Base-by-base conservation (phyloP, 2,329 filamentous ascomycete genomes). In the Samsoniella hepiali region DNA sequence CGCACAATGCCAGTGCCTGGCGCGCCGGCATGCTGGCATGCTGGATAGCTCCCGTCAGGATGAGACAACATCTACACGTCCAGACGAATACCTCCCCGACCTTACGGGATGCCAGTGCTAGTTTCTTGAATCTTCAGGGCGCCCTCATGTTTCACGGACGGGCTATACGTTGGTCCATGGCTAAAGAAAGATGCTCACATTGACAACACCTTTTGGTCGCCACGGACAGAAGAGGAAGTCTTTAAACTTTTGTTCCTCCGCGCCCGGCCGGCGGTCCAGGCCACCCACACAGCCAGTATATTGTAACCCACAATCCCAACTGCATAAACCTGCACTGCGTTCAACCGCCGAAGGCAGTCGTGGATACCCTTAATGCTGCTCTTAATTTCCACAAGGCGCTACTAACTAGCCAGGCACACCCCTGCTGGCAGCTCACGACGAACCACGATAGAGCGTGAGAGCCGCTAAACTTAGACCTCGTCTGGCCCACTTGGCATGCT, bases 361-460 rank as follows among this genome's bases (percentile, higher is more conserved):
- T 40, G 51, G 42, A 36, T 40, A 42, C 15, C 60, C 42, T 56
- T 17, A 15, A 63, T 44, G 63, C 44, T 49, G 58, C 51, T 64
- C 63, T 62, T 62, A 64, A 64, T 64, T 64, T 64, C 63, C 63
- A 58, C 51, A 31, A 17, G 34, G 40, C 62, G 56, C 62, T 63
- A 58, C 31, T 31, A 38, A 64, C n/a, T 22, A 22, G 1, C 58
- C 63, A 53, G 58, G 58, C 34, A 22, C 22, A 22, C 42, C 47
- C 58, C 22, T 53, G 51, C 51, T 17, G 32, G 29, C 15, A 34
- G 45, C 29, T 58, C 51, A 42, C 29, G 27, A 22, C 32, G 53
- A 57, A 57, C 53, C 51, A 40, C 59, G 42, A 50, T 56, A 49
- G n/a, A 60, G n/a, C 13, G 58, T 61, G n/a, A 49, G 13, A 55